Evolutionary conservation across 371 early-diverging fungal species (phyloP).

Genomic region (Conidiobolus incongruus): DNA sequence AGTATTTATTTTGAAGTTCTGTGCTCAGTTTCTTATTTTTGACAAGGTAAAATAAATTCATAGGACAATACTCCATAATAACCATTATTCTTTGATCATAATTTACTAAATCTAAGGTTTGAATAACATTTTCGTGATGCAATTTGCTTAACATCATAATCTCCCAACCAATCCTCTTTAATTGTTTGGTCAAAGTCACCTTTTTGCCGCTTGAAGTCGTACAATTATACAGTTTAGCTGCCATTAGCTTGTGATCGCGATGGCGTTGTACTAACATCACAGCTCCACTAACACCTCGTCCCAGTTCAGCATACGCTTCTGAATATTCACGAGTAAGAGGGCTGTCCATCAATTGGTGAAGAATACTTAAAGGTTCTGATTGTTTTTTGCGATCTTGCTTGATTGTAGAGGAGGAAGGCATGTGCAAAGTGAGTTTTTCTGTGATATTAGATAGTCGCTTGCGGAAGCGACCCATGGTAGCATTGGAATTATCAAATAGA

Average conservation of each 20-base stretch:
- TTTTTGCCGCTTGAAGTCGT: neutral
- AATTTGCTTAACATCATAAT: conserved; percentile 58
- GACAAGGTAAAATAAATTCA: conserved; percentile 47
- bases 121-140: conserved; percentile 70
- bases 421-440: too few species aligned
- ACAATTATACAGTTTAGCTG: conserved; percentile 60
- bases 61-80: conserved; percentile 64
- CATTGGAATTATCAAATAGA: too few species aligned
- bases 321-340: too few species aligned
- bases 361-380: too few species aligned
- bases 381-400: too few species aligned
- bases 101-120: conserved; percentile 59
- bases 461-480: too few species aligned
- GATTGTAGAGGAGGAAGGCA: too few species aligned
- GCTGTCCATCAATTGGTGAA: too few species aligned
- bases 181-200: conserved; percentile 14
- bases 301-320: too few species aligned
- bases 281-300: conserved; percentile 49
- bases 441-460: too few species aligned
- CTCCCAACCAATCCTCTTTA: conserved; percentile 60
- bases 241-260: conserved; percentile 27
- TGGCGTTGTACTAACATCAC: conserved; percentile 29
- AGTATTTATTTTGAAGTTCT: conserved; percentile 41
- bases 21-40: conserved; percentile 36
- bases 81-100: conserved; percentile 23